Conservation (phyloP, 23 red algal species). For the Gracilaria domingensis region DNA sequence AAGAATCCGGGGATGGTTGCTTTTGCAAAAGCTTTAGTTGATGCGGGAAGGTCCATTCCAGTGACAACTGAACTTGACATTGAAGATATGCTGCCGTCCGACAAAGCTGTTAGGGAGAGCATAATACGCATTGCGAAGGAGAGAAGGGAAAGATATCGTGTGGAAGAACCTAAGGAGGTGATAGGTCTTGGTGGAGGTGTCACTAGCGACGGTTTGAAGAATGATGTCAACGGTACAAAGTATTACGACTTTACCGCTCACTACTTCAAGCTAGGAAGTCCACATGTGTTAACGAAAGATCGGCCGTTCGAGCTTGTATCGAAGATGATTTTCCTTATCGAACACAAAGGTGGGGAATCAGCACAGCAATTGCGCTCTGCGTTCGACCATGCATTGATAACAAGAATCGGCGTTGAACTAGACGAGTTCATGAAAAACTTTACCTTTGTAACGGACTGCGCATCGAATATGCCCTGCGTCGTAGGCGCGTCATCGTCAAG, state of each 20-base stretch:
- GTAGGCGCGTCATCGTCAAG: slow-evolving; percentile 25
- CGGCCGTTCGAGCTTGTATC: not conserved
- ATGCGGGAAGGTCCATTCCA: slow-evolving; percentile 3
- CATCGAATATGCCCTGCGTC: slow-evolving; percentile 6
- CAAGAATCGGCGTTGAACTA: not conserved
- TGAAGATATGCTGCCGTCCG: not conserved
- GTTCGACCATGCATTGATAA: not conserved
- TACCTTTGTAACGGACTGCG: slow-evolving; percentile 50
- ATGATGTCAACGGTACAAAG: slow-evolving; percentile 3
- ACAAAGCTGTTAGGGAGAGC: not conserved
- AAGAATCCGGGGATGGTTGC: not conserved
- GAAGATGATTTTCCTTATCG: not conserved
- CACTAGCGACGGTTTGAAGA: slow-evolving; percentile 23
- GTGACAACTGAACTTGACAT: not conserved
- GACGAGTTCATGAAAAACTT: slow-evolving; percentile 38
- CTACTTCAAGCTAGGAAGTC: not conserved
- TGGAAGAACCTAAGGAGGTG: too few relatives aligned
- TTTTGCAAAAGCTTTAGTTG: slow-evolving; percentile 5
- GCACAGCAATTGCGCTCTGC: not conserved
- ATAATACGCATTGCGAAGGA: not conserved
- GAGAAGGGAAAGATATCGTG: not conserved
- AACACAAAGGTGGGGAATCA: slow-evolving; percentile 1
- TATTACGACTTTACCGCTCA: slow-evolving; percentile 43
- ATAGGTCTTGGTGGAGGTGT: slow-evolving; percentile 10
- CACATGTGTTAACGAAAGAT: not conserved